These are phyloP conservation scores for Populus simonii DNA, from an alignment of 345 rosid species.

Conservation along the genomic window DNA sequence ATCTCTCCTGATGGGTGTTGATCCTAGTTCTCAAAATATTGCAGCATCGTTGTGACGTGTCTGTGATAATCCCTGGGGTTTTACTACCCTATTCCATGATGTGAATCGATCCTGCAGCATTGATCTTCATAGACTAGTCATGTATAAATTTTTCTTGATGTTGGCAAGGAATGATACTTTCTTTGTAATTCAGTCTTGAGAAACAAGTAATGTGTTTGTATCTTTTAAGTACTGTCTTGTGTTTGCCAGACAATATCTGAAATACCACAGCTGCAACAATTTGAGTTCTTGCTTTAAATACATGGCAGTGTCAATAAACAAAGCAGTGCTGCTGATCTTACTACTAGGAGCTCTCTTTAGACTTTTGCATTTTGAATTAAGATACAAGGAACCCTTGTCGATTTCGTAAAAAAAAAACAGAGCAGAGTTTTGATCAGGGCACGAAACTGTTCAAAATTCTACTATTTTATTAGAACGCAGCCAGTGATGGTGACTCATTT, in stretches of 20 bases:
- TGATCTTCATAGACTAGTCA: not conserved
- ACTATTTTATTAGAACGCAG: not conserved
- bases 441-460: not conserved
- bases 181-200: not conserved
- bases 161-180: not conserved
- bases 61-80: not conserved
- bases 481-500: not conserved
- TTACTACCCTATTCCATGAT: not conserved
- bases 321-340: not conserved
- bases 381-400: not conserved
- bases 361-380: not conserved
- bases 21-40: not conserved
- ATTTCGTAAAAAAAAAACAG: not conserved
- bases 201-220: not conserved
- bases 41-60: not conserved
- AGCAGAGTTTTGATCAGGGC: not conserved
- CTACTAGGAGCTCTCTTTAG: not conserved
- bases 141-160: not conserved
- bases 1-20: not conserved
- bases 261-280: not conserved
- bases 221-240: not conserved
- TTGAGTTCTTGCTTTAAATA: not conserved
- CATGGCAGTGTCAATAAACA: not conserved
- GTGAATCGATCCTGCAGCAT: not conserved
- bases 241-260: not conserved